Conservation (phyloP, 257 asterid species). For the Solanum chilense region DNA sequence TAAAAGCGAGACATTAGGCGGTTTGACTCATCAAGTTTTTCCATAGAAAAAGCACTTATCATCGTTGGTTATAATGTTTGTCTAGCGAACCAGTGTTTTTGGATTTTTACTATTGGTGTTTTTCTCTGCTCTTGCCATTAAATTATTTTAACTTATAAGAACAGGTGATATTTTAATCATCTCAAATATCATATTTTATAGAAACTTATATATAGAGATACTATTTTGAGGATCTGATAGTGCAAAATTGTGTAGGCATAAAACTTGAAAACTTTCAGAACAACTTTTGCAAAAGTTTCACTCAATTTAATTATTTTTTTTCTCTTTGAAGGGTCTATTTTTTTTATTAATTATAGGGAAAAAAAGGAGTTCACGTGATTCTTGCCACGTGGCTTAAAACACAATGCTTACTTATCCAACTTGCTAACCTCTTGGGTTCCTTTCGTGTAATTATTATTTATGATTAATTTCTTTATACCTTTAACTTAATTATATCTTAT, state of each 20-base stretch:
- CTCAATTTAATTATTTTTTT: background rate
- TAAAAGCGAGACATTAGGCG: background rate
- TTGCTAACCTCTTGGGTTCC: background rate
- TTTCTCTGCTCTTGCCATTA: background rate
- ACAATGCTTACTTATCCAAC: background rate
- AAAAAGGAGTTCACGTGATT: background rate
- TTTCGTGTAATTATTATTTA: background rate
- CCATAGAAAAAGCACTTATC: background rate
- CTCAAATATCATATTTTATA: background rate
- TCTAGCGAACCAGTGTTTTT: background rate
- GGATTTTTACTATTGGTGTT: background rate
- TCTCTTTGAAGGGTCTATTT: background rate
- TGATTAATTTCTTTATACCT: background rate
- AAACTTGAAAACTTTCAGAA: too few relatives aligned
- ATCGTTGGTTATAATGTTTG: background rate
- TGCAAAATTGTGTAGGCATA: background rate
- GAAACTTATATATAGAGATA: background rate
- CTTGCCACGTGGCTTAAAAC: background rate
- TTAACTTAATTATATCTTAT: background rate
- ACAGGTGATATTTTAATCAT: background rate
- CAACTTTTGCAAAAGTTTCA: background rate
- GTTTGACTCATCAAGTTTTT: background rate
- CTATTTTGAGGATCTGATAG: background rate
- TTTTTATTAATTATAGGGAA: background rate
- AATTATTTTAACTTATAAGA: background rate